phyloP scores from a whole-genome alignment of 768 basidiomycete species.

The Cyclocybe aegerita region DNA sequence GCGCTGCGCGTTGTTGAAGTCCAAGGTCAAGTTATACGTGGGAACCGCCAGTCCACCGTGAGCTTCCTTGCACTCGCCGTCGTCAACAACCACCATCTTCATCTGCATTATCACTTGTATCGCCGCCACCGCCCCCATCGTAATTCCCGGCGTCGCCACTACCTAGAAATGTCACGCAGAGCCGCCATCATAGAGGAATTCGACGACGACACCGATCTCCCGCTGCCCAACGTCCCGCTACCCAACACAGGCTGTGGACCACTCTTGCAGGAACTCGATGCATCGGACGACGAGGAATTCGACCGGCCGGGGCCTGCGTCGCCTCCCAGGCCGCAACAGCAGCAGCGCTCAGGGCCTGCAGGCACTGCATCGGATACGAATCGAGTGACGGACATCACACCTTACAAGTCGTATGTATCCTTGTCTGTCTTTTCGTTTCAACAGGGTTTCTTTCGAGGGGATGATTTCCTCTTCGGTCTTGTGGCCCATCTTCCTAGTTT shows the following conservation, averaged over 20 bases:
- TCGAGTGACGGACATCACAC: conserved; percentile 68
- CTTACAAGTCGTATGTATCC: conserved; percentile 73
- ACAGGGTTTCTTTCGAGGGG: not conserved
- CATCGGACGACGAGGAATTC: conserved; percentile 47
- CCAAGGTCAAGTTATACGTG: conserved; percentile 7
- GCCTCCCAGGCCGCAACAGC: conserved; percentile 33
- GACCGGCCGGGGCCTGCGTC: conserved; percentile 57
- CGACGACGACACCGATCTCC: conserved; percentile 93
- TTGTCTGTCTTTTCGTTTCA: conserved; percentile 4
- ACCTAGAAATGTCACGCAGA: conserved; percentile 61
- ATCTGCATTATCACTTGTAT: not conserved
- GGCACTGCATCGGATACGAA: conserved; percentile 29
- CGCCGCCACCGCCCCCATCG: conserved; percentile 1
- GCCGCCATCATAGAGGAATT: conserved; percentile 76
- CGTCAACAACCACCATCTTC: not conserved
- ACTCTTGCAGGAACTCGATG: conserved; percentile 71
- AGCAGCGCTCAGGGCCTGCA: conserved; percentile 17
- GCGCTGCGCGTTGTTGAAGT: conserved; percentile 6
- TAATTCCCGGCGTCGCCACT: conserved; percentile 3
- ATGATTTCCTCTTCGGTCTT: not conserved
- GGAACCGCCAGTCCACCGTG: conserved; percentile 7
- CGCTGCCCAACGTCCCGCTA: conserved; percentile 66
- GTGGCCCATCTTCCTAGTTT: not conserved
- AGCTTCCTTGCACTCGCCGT: not conserved
- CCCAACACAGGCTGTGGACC: conserved; percentile 75